Evolutionary conservation across 768 basidiomycete genomes (phyloP).

Genomic region (Pleurotus ostreatus): DNA sequence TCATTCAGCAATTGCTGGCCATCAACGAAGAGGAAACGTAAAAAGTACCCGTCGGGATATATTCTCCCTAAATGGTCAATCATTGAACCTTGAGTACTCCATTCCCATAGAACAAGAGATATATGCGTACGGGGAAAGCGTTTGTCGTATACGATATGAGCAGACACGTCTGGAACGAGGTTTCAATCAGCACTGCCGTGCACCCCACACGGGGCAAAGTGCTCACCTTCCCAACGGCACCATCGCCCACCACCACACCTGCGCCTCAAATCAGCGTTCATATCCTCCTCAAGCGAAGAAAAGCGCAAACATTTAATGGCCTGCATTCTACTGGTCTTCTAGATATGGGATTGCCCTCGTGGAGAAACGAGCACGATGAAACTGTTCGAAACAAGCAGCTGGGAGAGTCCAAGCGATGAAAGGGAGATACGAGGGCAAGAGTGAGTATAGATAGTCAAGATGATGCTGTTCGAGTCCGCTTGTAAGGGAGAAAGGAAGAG

Average conservation of each 20-base stretch:
- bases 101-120: slow-evolving; percentile 6
- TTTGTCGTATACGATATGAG: slow-evolving; percentile 99
- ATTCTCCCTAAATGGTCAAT: slow-evolving; percentile 68
- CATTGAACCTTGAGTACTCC: slow-evolving; percentile 14
- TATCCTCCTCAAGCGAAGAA: slow-evolving; percentile 11
- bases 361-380: not conserved
- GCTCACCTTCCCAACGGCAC: slow-evolving; percentile 94
- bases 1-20: not conserved
- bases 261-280: slow-evolving; percentile 27
- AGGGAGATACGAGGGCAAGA: not conserved
- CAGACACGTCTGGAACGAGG: slow-evolving; percentile 77
- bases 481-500: not conserved
- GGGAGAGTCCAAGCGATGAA: not conserved
- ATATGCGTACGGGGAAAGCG: slow-evolving; percentile 79
- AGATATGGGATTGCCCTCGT: slow-evolving; percentile 4
- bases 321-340: slow-evolving; percentile 55
- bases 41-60: slow-evolving; percentile 84
- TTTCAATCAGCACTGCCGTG: slow-evolving; percentile 15
- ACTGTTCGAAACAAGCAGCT: slow-evolving; percentile 1
- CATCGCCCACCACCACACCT: slow-evolving; percentile 99
- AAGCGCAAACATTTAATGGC: slow-evolving; percentile 81
- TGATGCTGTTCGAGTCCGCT: not conserved
- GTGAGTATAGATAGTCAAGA: not conserved
- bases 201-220: slow-evolving; percentile 7
- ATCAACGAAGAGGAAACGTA: slow-evolving; percentile 25